phyloP scores from a whole-genome alignment of 2,329 filamentous ascomycete species.

The Bipolaris oryzae region DNA sequence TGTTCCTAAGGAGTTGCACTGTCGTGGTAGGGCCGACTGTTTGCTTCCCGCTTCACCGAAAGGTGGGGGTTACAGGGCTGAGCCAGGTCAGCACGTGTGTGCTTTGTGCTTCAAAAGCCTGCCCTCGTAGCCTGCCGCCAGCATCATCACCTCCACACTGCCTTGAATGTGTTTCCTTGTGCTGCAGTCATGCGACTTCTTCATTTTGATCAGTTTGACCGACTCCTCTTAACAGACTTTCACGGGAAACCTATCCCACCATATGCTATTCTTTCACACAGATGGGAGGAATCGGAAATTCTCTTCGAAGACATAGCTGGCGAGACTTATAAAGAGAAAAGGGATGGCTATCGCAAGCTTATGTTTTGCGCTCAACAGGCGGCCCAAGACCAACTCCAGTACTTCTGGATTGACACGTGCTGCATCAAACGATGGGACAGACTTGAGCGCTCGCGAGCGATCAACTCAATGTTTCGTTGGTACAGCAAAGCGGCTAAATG shows the following conservation, averaged over 20 bases:
- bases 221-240: not conserved
- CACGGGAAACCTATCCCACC: not conserved
- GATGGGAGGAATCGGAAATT: not conserved
- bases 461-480: not conserved
- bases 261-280: not conserved
- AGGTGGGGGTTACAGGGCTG: no score
- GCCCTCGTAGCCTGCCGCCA: no score
- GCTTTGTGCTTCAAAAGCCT: no score
- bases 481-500: not conserved
- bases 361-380: not conserved
- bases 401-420: not conserved
- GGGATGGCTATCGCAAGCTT: not conserved
- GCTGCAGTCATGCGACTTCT: not conserved
- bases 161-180: not conserved
- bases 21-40: no score
- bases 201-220: not conserved
- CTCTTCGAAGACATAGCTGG: not conserved
- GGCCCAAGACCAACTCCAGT: not conserved
- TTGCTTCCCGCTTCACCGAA: no score
- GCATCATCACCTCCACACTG: no score
- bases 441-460: not conserved
- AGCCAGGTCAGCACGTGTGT: no score
- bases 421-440: not conserved
- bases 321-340: not conserved
- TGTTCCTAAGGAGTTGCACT: no score